Evolutionary conservation across 805 yeast genomes (phyloP).

Genomic region (Schwanniomyces vanrijiae): DNA sequence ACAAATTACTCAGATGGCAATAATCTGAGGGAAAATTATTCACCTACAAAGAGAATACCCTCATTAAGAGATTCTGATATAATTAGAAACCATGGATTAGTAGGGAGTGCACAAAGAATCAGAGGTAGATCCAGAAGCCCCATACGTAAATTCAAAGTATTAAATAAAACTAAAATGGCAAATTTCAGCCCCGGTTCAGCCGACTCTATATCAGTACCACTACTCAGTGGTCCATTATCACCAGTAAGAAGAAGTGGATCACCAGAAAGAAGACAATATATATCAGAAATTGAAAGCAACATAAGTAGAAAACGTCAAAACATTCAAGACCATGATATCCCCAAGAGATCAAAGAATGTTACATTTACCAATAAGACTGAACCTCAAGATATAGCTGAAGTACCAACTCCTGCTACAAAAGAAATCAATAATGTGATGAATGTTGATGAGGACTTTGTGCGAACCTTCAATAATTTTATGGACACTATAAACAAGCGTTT

Average conservation of each 20-base stretch:
- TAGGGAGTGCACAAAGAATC: neutral
- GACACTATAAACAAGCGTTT: slow-evolving; percentile 16
- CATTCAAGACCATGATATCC: slow-evolving; percentile 13
- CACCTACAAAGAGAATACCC: slow-evolving; percentile 7
- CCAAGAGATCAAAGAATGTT: slow-evolving; percentile 3
- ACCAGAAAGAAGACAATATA: slow-evolving; percentile 30
- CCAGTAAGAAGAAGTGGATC: slow-evolving; percentile 35
- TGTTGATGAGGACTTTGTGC: neutral
- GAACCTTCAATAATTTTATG: neutral
- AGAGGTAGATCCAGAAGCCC: neutral
- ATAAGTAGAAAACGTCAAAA: slow-evolving; percentile 17
- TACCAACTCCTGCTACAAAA: neutral
- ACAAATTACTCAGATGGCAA: slow-evolving; percentile 4
- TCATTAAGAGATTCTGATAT: slow-evolving; percentile 1
- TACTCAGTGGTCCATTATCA: slow-evolving; percentile 10
- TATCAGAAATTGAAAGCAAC: slow-evolving; percentile 26
- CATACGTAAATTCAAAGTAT: neutral
- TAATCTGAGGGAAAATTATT: slow-evolving; percentile 8
- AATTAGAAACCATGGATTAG: neutral
- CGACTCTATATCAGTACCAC: neutral
- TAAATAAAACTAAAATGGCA: neutral
- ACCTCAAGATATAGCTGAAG: slow-evolving; percentile 3
- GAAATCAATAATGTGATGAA: neutral
- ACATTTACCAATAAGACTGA: slow-evolving; percentile 9
- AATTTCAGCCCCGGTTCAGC: neutral